Evolutionary conservation across 1,284 basidiomycete genomes (phyloP).

Genomic region (Prillingera fragicola): DNA sequence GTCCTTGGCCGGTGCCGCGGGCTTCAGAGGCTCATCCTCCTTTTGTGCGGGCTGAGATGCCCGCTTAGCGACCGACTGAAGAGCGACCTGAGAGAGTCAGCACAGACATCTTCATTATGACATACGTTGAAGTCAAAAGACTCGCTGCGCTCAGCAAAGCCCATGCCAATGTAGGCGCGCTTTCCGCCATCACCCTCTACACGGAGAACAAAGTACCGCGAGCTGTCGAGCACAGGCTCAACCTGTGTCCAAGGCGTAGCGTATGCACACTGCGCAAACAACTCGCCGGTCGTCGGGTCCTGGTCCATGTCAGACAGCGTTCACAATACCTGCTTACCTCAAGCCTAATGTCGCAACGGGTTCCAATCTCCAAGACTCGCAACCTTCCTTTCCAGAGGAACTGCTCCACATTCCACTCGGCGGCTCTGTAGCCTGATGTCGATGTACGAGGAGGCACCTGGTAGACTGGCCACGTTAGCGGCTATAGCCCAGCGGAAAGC

Average conservation of each 20-base stretch:
- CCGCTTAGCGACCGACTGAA: conserved; percentile 93
- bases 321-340: conserved; percentile 33
- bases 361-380: conserved; percentile 43
- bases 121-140: conserved; percentile 73
- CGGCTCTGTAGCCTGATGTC: conserved; percentile 46
- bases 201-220: conserved; percentile 88
- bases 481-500: background rate
- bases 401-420: conserved; percentile 46
- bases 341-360: conserved; percentile 42
- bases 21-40: conserved; percentile 40
- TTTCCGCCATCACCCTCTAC: conserved; percentile 75
- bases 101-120: background rate
- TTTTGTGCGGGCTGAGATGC: conserved; percentile 23
- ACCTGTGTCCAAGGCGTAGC: conserved; percentile 69
- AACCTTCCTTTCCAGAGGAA: conserved; percentile 49
- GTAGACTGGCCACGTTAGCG: conserved; percentile 39
- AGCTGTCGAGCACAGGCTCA: conserved; percentile 92
- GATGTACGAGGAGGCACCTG: conserved; percentile 47
- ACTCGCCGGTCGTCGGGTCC: conserved; percentile 45
- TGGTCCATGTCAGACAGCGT: conserved; percentile 9
- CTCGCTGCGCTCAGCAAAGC: conserved; percentile 83
- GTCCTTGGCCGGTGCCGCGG: conserved; percentile 80
- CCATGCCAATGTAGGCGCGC: conserved; percentile 89
- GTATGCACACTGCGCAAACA: conserved; percentile 90
- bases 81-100: conserved; percentile 57